A percentile compares a stretch with the other conserved stretches of the same genome.
These are phyloP conservation scores for Auriscalpium microsporum DNA, from an alignment of 768 basidiomycete species.

Conservation along the genomic window DNA sequence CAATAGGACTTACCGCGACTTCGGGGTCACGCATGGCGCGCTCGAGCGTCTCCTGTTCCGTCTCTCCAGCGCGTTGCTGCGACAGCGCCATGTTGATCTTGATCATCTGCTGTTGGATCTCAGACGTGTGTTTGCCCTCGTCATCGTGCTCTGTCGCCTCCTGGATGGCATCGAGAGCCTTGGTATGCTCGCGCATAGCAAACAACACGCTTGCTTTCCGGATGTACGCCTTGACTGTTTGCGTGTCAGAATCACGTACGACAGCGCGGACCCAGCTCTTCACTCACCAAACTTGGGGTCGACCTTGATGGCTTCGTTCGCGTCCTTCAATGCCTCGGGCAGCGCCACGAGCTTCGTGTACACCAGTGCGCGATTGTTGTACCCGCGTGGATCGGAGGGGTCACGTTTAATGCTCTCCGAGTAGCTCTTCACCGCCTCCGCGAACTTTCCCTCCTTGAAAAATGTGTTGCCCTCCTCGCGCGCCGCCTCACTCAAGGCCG, in stretches of 20 bases:
- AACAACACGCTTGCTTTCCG: constrained; percentile 82
- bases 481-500: constrained; percentile 69
- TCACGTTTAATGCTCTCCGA: constrained; percentile 95
- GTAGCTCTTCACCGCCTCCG: constrained; percentile 84
- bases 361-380: constrained; percentile 97
- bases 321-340: constrained; percentile 95
- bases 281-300: constrained; percentile 75
- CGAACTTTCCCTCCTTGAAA: constrained; percentile 93
- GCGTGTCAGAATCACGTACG: not conserved
- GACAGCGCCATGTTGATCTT: constrained; percentile 79
- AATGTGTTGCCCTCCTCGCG: constrained; percentile 88
- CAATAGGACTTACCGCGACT: constrained; percentile 56
- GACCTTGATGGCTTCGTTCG: constrained; percentile 83
- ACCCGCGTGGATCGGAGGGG: constrained; percentile 82
- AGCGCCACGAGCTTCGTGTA: constrained; percentile 92
- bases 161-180: constrained; percentile 79
- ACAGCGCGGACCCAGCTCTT: not conserved
- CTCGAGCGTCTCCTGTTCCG: constrained; percentile 86
- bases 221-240: constrained; percentile 85
- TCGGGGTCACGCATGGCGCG: constrained; percentile 98
- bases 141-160: constrained; percentile 69
- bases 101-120: constrained; percentile 72
- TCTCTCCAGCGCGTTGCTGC: constrained; percentile 72
- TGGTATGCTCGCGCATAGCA: constrained; percentile 86
- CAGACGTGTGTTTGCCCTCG: constrained; percentile 71